These are phyloP conservation scores for Trichoderma polysporum DNA, from an alignment of 2,329 filamentous ascomycete genomes.

Conservation along the genomic window DNA sequence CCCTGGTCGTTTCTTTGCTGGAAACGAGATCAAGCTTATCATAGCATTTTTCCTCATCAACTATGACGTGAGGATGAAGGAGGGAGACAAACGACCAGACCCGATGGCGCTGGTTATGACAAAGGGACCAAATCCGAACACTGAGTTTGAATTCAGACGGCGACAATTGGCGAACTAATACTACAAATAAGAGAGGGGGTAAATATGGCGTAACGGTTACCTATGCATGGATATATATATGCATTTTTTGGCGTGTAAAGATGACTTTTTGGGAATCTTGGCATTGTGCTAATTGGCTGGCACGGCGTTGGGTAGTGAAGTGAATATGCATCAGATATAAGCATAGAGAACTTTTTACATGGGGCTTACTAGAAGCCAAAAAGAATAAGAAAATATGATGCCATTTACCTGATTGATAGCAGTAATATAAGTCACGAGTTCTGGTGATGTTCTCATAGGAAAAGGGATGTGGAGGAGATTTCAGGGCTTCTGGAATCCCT, in stretches of 20 bases:
- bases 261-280: neutral
- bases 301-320: neutral
- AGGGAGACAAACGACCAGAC: conserved; percentile 40
- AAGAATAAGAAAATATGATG: neutral
- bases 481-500: too few relatives aligned
- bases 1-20: conserved; percentile 50
- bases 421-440: too few relatives aligned
- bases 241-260: neutral
- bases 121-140: conserved; percentile 43
- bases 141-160: conserved; percentile 42
- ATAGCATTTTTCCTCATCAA: conserved; percentile 47
- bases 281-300: neutral
- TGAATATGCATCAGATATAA: neutral
- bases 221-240: neutral
- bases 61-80: conserved; percentile 44
- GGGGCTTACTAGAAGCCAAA: too few relatives aligned
- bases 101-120: conserved; percentile 41
- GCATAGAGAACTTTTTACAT: too few relatives aligned
- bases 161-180: conserved; percentile 29
- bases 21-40: conserved; percentile 51
- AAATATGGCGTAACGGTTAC: neutral
- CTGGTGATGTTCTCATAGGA: too few relatives aligned
- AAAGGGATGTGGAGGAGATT: too few relatives aligned
- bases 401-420: too few relatives aligned
- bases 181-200: neutral